Base-by-base conservation (phyloP, 495 filamentous ascomycete genomes). In the Tetracladium setigerum region DNA sequence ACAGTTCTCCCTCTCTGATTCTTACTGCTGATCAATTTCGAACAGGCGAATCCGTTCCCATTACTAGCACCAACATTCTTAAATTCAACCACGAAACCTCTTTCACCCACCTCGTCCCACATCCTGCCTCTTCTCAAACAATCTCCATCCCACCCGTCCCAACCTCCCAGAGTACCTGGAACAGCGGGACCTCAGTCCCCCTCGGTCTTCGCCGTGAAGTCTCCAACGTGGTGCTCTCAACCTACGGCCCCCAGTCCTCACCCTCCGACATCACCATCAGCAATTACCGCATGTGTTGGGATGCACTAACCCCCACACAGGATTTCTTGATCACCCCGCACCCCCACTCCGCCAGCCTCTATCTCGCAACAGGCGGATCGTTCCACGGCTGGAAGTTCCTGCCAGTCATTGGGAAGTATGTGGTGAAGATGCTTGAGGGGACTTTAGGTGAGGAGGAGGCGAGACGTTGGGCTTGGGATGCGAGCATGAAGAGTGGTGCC, bases 321-420 rank as follows among this genome's bases (percentile, higher is more conserved):
- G 74, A 78, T 50, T 78, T 78, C 52, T 74, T 78, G 31, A 78
- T 81, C 44, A 70, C 67, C 22, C 61, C 69, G 14, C 78, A 82
- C 53, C 67, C 77, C 0, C 64, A 63, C 22, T 70, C 66, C 31
- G 54, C 65, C 31, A 70, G 70, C 22, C 52, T 76, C 0, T 67
- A 62, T 38, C 44, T 76, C 41, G 72, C 72, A 2, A 68, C 62
- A 4, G 66, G 55, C n/a, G 72, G 72, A 7, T 70, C 68, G 16
- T 74, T 72, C 48, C 71, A 76, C 41, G 65, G 68, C 7, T 83
- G 66, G 63, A 83, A 83, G 56, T 82, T 83, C 62, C 64, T 81
- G 46, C 77, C 79, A 0, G 70, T 73, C 11, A 64, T 83, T 34
- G 79, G 79, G 13, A 67, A 74, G 19, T 79, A 82, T 52, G 71